Evolutionary conservation across 2,329 filamentous ascomycete genomes (phyloP), one percentile per base, ranked within the genome.

Genomic region (Pleurostoma richardsiae): DNA sequence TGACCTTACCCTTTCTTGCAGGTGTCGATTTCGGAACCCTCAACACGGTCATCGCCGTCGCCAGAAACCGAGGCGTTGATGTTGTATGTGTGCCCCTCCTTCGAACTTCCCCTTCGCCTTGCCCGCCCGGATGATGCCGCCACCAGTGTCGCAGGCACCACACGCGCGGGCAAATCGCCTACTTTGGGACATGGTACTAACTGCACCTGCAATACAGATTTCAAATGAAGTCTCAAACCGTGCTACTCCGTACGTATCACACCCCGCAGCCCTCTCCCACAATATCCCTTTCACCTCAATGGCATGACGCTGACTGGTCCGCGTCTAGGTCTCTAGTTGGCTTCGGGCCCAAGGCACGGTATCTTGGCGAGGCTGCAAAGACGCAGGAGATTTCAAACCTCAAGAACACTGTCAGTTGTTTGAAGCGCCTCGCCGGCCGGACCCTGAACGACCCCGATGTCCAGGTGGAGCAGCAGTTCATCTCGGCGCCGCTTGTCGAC

Each of bases 181-280:
- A 19, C 19, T 36, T 8, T 8, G 33, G 8, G 33, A 36, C 8
- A 39, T 44, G 33, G 42, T 44, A 29, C 49, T 50, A 51, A 60
- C 55, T 51, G 45, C 27, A 38, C 26, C 39, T 30, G 43, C n/a
- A 48, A 45, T 59, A 48, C 63, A 96, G 90, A 95, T 99, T 68
- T 87, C 90, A 76, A 99, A 99, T 79, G 94, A 99, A 74, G 94
- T 97, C 61, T 99, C 94, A 58, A 97, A 99, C 81, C 86, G 94
- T 72, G 85, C 90, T 52, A 99, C 94, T 60, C 94, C 94, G 89
- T 96, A 88, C 80, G 90, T 85, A 47, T 31, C 44, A 36, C 19
- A 19, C 19, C 19, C 19, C 19, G 19, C 19, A 19, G 19, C 19
- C 19, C 2, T 19, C 33, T 48, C 30, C 45, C 39, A 39, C 30